Percentiles rank a stretch among this genome's conserved stretches.
Conservation (phyloP, 2,329 filamentous ascomycete species). For the Epichloe gansuensis region DNA sequence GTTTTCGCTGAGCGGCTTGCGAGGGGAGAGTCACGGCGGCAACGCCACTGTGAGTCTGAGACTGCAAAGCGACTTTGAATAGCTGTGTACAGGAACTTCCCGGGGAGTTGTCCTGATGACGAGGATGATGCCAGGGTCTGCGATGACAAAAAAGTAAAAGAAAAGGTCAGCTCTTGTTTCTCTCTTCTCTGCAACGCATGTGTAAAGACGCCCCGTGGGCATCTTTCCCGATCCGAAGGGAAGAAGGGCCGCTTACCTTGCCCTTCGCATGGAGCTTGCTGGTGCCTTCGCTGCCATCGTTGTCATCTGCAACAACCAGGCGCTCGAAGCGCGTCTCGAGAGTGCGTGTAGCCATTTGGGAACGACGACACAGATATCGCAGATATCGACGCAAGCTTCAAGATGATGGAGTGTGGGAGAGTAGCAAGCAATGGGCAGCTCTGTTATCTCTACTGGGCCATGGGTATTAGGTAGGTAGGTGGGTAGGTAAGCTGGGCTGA, state of each 20-base stretch:
- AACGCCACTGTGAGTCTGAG: conserved; percentile 56
- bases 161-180: background rate
- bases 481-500: background rate
- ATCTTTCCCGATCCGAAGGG: background rate
- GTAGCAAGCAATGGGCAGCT: background rate
- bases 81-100: conserved; percentile 63
- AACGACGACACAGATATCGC: background rate
- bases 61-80: conserved; percentile 74
- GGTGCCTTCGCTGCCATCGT: conserved; percentile 44
- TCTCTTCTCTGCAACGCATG: background rate
- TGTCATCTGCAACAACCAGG: conserved; percentile 82
- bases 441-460: background rate
- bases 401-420: background rate
- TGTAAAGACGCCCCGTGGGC: background rate
- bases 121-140: conserved; percentile 17
- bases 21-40: conserved; percentile 56
- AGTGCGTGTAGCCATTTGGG: conserved; percentile 58
- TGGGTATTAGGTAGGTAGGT: background rate
- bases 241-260: conserved; percentile 49
- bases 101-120: conserved; percentile 31
- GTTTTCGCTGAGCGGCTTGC: conserved; percentile 47
- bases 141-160: too few species aligned
- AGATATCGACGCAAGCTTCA: background rate
- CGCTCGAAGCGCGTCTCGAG: conserved; percentile 84
- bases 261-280: conserved; percentile 50